phyloP scores from a whole-genome alignment of 495 filamentous ascomycete species.

The Recurvomyces mirabilis region DNA sequence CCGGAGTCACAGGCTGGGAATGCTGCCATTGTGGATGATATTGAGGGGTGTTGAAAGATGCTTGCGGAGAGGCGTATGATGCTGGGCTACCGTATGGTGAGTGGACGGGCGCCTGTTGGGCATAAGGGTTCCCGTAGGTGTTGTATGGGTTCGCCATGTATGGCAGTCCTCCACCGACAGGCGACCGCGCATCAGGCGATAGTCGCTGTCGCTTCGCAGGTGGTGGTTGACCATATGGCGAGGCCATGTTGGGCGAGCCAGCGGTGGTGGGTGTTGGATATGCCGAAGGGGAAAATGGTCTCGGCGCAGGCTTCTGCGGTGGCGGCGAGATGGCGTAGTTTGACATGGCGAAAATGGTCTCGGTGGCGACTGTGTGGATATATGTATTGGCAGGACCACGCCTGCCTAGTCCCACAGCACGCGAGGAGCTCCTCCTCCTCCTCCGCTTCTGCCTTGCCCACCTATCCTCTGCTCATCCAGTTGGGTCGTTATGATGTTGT shows the following conservation, averaged over 20 bases:
- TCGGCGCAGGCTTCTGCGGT: constrained; percentile 39
- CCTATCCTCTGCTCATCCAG: neutral
- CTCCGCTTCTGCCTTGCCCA: neutral
- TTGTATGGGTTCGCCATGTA: constrained; percentile 2
- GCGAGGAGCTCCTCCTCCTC: constrained; percentile 1
- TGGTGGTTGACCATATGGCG: constrained; percentile 40
- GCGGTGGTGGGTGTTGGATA: constrained; percentile 11
- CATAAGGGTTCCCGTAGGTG: constrained; percentile 19
- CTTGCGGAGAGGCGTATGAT: constrained; percentile 2
- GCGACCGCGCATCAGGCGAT: constrained; percentile 38
- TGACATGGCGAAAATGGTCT: no score
- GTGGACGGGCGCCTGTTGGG: neutral
- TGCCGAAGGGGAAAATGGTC: constrained; percentile 13
- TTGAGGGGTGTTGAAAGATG: constrained; percentile 17
- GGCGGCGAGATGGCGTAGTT: constrained; percentile 14
- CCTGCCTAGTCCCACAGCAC: no score
- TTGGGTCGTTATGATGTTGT: neutral
- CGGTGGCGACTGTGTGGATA: no score
- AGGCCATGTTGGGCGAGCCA: constrained; percentile 24
- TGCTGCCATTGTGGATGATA: constrained; percentile 3
- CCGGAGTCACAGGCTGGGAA: neutral
- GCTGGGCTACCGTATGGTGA: constrained; percentile 10
- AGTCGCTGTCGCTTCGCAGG: constrained; percentile 57
- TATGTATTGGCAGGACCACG: no score
- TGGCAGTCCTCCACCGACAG: neutral